These are phyloP conservation scores for Gastrolobium bilobum DNA, from an alignment of 306 rosid species.

Conservation along the genomic window DNA sequence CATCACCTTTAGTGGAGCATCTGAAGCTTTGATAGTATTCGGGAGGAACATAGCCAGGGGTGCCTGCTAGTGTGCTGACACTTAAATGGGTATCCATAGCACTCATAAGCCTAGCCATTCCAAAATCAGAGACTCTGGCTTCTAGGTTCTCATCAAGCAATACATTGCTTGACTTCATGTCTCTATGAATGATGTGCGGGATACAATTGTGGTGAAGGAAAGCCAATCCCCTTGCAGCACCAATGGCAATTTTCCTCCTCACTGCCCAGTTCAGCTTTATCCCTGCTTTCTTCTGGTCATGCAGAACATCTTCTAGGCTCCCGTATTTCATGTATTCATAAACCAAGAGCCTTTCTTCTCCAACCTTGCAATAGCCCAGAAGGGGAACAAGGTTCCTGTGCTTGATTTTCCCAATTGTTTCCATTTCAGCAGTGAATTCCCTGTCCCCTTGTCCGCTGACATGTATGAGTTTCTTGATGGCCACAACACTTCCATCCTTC, in stretches of 20 bases:
- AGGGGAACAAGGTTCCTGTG: constrained; percentile 95
- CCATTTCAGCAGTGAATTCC: constrained; percentile 99
- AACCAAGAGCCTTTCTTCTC: constrained; percentile 91
- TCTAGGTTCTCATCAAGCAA: constrained; percentile 87
- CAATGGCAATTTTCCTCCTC: constrained; percentile 89
- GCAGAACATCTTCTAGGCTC: constrained; percentile 94
- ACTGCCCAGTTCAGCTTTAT: constrained; percentile 84
- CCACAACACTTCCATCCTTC: constrained; percentile 90
- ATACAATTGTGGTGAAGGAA: constrained; percentile 91
- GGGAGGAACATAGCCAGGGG: constrained; percentile 97
- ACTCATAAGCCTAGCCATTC: constrained; percentile 98
- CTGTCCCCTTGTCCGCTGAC: constrained; percentile 98
- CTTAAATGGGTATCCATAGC: constrained; percentile 98
- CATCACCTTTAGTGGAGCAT: constrained; percentile 93
- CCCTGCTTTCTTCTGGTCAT: constrained; percentile 74
- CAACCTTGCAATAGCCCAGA: constrained; percentile 94
- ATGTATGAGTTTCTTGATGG: constrained; percentile 92
- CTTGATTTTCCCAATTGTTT: constrained; percentile 97
- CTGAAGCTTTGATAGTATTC: constrained; percentile 98
- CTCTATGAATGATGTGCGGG: constrained; percentile 97
- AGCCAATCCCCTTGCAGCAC: constrained; percentile 94
- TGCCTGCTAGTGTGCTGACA: constrained; percentile 95
- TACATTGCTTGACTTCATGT: constrained; percentile 98
- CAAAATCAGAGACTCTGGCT: constrained; percentile 97
- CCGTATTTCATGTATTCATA: constrained; percentile 95